phyloP scores from a whole-genome alignment of 1,284 basidiomycete species.

The Schizophyllum commune region DNA sequence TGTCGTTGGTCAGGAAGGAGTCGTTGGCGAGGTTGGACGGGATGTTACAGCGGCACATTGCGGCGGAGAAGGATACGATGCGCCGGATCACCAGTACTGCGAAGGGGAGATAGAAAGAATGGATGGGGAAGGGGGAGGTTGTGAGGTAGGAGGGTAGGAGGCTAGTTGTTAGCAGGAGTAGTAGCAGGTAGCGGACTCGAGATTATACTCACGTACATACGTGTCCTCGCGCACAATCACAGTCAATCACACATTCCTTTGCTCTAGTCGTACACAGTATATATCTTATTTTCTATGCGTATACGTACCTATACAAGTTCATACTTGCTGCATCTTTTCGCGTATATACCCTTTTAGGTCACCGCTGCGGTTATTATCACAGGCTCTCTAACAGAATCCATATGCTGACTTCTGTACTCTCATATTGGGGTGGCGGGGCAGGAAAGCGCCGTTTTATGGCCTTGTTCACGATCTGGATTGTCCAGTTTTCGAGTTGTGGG shows the following conservation, averaged over 20 bases:
- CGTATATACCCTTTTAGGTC: not conserved
- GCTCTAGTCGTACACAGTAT: not conserved
- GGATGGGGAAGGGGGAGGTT: not conserved
- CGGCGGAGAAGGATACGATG: conserved; percentile 64
- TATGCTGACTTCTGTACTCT: no score
- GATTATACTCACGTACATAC: not conserved
- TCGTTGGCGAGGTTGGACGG: conserved; percentile 60
- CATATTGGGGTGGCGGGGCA: no score
- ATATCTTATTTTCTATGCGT: not conserved
- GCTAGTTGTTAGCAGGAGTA: no score
- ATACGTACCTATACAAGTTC: not conserved
- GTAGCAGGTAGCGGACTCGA: not conserved
- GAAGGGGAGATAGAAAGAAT: not conserved
- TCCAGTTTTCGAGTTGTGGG: no score
- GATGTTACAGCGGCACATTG: conserved; percentile 68
- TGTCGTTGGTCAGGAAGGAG: conserved; percentile 26
- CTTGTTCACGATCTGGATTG: no score
- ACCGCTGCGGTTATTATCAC: not conserved
- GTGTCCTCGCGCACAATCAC: no score
- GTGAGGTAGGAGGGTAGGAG: no score
- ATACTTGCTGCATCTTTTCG: not conserved
- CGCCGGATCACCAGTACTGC: conserved; percentile 49
- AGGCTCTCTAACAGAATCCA: no score
- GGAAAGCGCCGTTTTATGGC: no score
- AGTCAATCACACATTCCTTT: not conserved